These are phyloP conservation scores for Pestalotiopsis sp. DNA, from an alignment of 2,329 filamentous ascomycete species.

Conservation along the genomic window DNA sequence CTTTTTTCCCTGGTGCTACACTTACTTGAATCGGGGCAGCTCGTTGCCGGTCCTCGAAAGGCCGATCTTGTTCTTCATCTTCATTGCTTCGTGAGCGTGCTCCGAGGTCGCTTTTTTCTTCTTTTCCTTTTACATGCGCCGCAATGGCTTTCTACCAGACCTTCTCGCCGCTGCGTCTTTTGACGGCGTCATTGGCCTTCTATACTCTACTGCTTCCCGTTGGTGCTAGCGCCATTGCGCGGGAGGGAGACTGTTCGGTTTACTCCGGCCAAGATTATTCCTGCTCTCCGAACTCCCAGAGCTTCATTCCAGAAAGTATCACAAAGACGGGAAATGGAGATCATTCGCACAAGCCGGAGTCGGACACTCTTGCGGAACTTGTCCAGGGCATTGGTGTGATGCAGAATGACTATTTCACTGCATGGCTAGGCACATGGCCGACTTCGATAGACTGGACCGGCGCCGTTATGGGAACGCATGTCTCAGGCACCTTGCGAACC, in stretches of 20 bases:
- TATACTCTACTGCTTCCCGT: not conserved
- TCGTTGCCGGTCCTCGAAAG: not conserved
- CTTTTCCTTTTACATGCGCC: not conserved
- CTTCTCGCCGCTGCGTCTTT: not conserved
- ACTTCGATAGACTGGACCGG: constrained; percentile 90
- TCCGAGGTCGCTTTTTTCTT: not conserved
- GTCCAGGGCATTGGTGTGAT: constrained; percentile 72
- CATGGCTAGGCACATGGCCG: constrained; percentile 82
- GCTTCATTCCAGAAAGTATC: not conserved
- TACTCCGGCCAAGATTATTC: not conserved
- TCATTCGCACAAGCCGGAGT: constrained; percentile 17
- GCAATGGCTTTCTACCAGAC: not conserved
- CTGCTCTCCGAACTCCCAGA: not conserved
- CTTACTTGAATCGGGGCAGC: not conserved
- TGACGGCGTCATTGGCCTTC: not conserved
- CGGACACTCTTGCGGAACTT: constrained; percentile 47
- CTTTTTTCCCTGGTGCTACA: not conserved
- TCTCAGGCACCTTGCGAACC: constrained; percentile 74
- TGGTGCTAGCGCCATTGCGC: not conserved
- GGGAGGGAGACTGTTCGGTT: constrained; percentile 2
- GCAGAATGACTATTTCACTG: constrained; percentile 76
- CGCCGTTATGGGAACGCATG: constrained; percentile 79
- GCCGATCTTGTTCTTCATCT: not conserved
- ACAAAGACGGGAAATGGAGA: not conserved
- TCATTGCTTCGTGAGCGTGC: not conserved